Conservation (phyloP, 768 basidiomycete genomes). For the Suillus subalutaceus region DNA sequence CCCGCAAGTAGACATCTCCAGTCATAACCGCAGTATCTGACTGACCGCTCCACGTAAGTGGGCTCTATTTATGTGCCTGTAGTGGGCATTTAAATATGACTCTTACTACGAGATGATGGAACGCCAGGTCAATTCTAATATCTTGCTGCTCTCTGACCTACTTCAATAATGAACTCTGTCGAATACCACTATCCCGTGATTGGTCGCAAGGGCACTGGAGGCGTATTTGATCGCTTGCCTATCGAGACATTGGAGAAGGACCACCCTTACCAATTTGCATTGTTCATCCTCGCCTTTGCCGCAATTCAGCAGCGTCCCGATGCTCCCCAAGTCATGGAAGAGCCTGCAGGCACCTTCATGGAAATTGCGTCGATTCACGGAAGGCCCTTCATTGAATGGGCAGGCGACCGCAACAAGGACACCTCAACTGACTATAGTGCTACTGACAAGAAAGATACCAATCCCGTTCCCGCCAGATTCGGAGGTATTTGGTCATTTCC, state of each 20-base stretch:
- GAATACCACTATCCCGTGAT: constrained; percentile 23
- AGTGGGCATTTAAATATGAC: background rate
- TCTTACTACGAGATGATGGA: background rate
- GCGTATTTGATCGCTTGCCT: constrained; percentile 24
- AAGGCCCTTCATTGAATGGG: constrained; percentile 27
- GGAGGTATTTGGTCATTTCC: constrained; percentile 21
- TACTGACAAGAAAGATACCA: constrained; percentile 26
- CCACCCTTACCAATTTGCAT: constrained; percentile 28
- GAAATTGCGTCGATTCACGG: constrained; percentile 28
- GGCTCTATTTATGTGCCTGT: background rate
- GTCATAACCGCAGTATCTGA: background rate
- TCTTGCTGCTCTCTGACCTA: background rate
- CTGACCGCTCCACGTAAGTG: background rate
- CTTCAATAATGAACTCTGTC: background rate
- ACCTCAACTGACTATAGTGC: constrained; percentile 19
- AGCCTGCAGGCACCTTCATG: constrained; percentile 19
- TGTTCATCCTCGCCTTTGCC: constrained; percentile 28
- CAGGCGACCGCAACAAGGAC: constrained; percentile 25
- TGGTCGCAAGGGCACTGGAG: constrained; percentile 20
- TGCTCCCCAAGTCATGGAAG: background rate
- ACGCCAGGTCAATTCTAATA: background rate
- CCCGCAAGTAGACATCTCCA: background rate
- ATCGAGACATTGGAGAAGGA: constrained; percentile 22
- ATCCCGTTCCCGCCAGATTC: constrained; percentile 28
- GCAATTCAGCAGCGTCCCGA: constrained; percentile 15